phyloP scores from a whole-genome alignment of 306 rosid species.

The Sesbania bispinosa region DNA sequence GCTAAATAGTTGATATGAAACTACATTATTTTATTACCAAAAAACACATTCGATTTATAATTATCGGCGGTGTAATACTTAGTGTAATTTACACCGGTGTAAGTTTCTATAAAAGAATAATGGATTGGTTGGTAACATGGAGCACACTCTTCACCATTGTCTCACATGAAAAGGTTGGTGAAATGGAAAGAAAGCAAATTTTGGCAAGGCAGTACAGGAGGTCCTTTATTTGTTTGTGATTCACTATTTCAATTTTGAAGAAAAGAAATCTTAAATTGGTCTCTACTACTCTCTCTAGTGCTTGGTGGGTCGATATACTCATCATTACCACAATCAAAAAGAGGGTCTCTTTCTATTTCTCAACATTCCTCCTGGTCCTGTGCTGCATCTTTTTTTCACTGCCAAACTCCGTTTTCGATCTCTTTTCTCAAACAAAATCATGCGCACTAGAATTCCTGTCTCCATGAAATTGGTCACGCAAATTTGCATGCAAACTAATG shows the following conservation, averaged over 20 bases:
- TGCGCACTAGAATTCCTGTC: conserved; percentile 70
- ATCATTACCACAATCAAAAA: conserved; percentile 71
- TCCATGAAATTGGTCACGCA: conserved; percentile 63
- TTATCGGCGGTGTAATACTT: too few species aligned
- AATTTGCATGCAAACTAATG: conserved; percentile 58
- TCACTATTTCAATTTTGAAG: conserved; percentile 6
- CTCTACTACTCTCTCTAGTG: conserved; percentile 34
- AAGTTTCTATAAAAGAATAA: too few species aligned
- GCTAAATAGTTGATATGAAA: neutral
- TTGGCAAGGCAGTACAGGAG: conserved; percentile 27
- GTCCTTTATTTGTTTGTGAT: conserved; percentile 27
- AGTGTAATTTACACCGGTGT: too few species aligned
- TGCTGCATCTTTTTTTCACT: conserved; percentile 40
- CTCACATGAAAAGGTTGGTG: conserved; percentile 18
- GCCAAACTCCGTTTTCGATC: conserved; percentile 23
- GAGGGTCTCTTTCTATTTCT: conserved; percentile 35
- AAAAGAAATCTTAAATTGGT: conserved; percentile 31
- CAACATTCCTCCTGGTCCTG: conserved; percentile 33
- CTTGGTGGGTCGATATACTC: conserved; percentile 47
- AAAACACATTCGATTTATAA: too few species aligned
- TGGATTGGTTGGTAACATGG: neutral
- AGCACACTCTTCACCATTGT: neutral
- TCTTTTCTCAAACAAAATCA: conserved; percentile 53
- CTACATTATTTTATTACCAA: too few species aligned
- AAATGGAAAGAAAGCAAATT: conserved; percentile 27